These are phyloP conservation scores for Beta macrorhiza DNA, from an alignment of 179 eudicot species.

Conservation along the genomic window DNA sequence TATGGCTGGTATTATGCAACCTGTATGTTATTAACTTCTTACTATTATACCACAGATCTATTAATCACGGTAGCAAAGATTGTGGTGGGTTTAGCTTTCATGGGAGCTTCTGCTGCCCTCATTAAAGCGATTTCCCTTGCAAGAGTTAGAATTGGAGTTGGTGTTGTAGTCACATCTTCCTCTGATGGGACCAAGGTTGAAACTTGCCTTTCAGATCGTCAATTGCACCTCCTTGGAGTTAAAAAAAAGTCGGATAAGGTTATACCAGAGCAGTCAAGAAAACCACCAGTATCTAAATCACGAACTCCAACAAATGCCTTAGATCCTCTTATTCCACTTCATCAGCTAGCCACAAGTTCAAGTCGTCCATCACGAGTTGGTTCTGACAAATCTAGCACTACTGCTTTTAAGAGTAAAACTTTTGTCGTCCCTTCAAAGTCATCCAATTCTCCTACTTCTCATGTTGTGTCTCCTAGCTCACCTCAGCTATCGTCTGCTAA, in stretches of 20 bases:
- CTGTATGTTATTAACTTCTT: slow-evolving; percentile 8
- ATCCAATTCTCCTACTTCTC: slow-evolving; percentile 62
- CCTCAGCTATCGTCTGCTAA: slow-evolving; percentile 52
- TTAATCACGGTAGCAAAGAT: slow-evolving; percentile 41
- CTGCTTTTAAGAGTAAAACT: slow-evolving; percentile 49
- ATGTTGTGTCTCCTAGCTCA: slow-evolving; percentile 53
- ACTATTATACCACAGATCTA: slow-evolving; percentile 44
- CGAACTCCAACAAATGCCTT: slow-evolving; percentile 42
- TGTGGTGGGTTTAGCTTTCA: slow-evolving; percentile 39
- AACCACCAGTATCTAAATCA: slow-evolving; percentile 58
- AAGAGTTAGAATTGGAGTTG: slow-evolving; percentile 41
- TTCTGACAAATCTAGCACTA: slow-evolving; percentile 51
- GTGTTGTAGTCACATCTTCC: slow-evolving; percentile 31
- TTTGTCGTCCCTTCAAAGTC: slow-evolving; percentile 61
- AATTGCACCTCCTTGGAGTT: slow-evolving; percentile 70
- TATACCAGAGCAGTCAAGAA: slow-evolving; percentile 47
- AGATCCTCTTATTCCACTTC: slow-evolving; percentile 73
- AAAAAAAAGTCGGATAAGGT: slow-evolving; percentile 42
- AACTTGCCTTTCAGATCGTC: slow-evolving; percentile 57
- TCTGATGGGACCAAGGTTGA: slow-evolving; percentile 50
- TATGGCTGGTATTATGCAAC: neutral
- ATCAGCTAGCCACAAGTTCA: slow-evolving; percentile 48
- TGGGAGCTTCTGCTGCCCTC: slow-evolving; percentile 67
- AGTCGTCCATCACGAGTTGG: slow-evolving; percentile 46
- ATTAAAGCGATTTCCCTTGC: slow-evolving; percentile 50